Conservation (phyloP, 2,329 filamentous ascomycete genomes). For the Fusarium liriodendri region DNA sequence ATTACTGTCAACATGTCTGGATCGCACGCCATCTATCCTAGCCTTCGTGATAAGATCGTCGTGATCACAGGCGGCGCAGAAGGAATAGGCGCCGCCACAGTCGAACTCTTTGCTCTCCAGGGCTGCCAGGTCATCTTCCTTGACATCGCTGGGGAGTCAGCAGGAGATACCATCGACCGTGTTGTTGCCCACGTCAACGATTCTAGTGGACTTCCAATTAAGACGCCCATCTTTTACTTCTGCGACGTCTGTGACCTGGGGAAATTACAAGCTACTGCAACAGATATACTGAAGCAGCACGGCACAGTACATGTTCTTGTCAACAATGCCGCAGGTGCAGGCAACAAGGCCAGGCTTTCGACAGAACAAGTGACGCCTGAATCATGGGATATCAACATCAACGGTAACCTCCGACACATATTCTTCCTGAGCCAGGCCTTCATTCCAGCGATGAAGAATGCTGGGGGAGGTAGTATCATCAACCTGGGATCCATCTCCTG, state of each 20-base stretch:
- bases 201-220: constrained; percentile 7
- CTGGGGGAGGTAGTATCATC: constrained; percentile 61
- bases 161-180: constrained; percentile 42
- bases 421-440: constrained; percentile 80
- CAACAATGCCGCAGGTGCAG: constrained; percentile 78
- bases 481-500: constrained; percentile 65
- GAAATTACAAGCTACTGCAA: constrained; percentile 48
- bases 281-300: constrained; percentile 44
- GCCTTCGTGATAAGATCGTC: constrained; percentile 53
- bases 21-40: constrained; percentile 53
- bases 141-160: constrained; percentile 50
- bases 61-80: constrained; percentile 59
- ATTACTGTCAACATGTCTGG: background rate
- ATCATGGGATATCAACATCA: constrained; percentile 56
- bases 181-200: constrained; percentile 24
- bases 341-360: constrained; percentile 36
- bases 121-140: constrained; percentile 59
- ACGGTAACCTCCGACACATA: constrained; percentile 56
- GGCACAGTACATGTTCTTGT: constrained; percentile 77
- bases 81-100: constrained; percentile 58
- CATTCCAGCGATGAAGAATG: constrained; percentile 66
- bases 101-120: constrained; percentile 57
- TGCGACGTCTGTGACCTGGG: constrained; percentile 57
- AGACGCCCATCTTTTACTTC: constrained; percentile 51
- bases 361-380: constrained; percentile 53